Evolutionary conservation across 768 basidiomycete genomes (phyloP).

Genomic region (Phlegmacium glaucopus): DNA sequence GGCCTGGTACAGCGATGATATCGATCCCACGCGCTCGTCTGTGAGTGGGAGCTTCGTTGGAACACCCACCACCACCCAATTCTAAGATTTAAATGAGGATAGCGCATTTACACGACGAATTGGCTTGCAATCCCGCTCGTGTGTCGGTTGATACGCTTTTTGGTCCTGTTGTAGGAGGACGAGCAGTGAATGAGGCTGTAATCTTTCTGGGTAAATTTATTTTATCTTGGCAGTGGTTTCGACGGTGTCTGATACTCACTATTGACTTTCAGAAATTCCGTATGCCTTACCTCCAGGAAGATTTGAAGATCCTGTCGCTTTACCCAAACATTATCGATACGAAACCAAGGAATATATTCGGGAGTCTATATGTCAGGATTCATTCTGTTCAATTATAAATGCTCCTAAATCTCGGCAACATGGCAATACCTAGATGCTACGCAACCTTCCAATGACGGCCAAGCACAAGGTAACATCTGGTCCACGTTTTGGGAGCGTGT

Average conservation of each 20-base stretch:
- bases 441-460: constrained; percentile 66
- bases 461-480: constrained; percentile 43
- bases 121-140: constrained; percentile 35
- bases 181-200: constrained; percentile 56
- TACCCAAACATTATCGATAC: constrained; percentile 55
- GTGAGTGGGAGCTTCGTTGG: too few species aligned
- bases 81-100: constrained; percentile 6
- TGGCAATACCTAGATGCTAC: constrained; percentile 41
- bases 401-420: constrained; percentile 11
- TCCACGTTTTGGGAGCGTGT: neutral
- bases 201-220: too few species aligned
- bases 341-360: constrained; percentile 56
- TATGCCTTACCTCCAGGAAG: constrained; percentile 65
- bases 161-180: constrained; percentile 55
- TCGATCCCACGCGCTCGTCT: too few species aligned
- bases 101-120: constrained; percentile 55
- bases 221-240: too few species aligned
- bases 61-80: neutral
- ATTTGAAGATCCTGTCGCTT: constrained; percentile 58
- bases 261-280: constrained; percentile 81
- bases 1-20: too few species aligned
- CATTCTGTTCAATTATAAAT: too few species aligned
- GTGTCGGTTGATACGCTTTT: constrained; percentile 52
- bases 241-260: too few species aligned
- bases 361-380: constrained; percentile 57